Base-by-base conservation (phyloP, 108 stramenopile genomes). In the Epithemia pelagica region DNA sequence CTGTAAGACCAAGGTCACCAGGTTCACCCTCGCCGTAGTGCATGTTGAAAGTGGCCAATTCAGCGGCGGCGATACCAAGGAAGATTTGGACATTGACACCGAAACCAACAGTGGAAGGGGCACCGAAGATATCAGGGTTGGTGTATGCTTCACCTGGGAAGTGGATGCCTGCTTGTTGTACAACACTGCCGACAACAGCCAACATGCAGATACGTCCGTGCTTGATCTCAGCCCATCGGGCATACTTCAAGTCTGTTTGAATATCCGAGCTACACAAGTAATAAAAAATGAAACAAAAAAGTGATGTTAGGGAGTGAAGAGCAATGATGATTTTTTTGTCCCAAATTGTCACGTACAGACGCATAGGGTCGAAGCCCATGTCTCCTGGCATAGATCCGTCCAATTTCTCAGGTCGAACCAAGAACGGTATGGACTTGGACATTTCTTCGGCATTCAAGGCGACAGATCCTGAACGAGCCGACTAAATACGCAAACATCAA, bases 331-430 rank as follows among this genome's bases (percentile, higher is more conserved):
- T 52, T 52, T 52, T 52, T 20, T 52, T 52, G 52, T 52, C 52
- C 18, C 20, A 20, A 52, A 20, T 19, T 15, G 52, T 15, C 52
- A 62, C 90, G 92, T 61, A 95, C 62, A 98, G 91, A 55, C 95
- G 91, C 80, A 98, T 94, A 68, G 97, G 97, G 77, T 98, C 97
- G 69, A 95, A 95, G 30, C 97, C 97, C 70, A 94, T 87, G 66
- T 98, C 97, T 51, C 94, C 96, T 24, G 95, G 80, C 87, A 96
- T 86, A 62, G 92, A 87, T 68, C 96, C 96, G 71, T 96, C 95
- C 24, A 98, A 88, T 73, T 95, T 89, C 56, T 85, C 87, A 29
- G 95, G 97, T 68, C 82, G 74, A 76, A 88, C 84, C 68, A 96
- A 84, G 82, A 96, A 96, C 53, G 97, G 96, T 62, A 98, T 85